Conservation (phyloP, 1,139 yeast genomes). For the Candida sp. region DNA sequence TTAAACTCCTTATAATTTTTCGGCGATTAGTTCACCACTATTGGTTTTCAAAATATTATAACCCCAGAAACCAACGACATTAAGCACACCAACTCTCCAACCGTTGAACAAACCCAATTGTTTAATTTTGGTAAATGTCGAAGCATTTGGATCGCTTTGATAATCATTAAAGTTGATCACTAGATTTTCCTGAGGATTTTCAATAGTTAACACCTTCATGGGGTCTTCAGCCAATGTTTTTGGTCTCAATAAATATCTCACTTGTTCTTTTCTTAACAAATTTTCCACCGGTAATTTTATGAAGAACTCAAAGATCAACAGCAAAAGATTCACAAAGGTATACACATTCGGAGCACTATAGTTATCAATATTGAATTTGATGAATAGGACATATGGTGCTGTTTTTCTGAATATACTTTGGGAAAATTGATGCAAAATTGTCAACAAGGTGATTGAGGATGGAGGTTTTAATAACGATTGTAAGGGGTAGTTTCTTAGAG, state of each 20-base stretch:
- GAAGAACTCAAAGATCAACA: slow-evolving; percentile 64
- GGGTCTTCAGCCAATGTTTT: slow-evolving; percentile 28
- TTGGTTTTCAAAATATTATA: slow-evolving; percentile 59
- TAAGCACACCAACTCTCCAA: slow-evolving; percentile 84
- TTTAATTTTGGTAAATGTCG: slow-evolving; percentile 12
- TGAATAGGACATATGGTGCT: slow-evolving; percentile 71
- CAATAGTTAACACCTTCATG: slow-evolving; percentile 34
- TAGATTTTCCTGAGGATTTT: slow-evolving; percentile 41
- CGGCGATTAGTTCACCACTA: slow-evolving; percentile 42
- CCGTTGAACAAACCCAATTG: slow-evolving; percentile 69
- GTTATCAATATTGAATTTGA: slow-evolving; percentile 65
- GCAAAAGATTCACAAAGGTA: slow-evolving; percentile 48
- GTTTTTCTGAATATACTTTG: slow-evolving; percentile 62
- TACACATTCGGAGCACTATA: slow-evolving; percentile 62
- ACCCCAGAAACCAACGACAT: slow-evolving; percentile 84
- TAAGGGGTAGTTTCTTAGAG: slow-evolving; percentile 32
- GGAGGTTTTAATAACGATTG: slow-evolving; percentile 55
- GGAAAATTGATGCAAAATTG: slow-evolving; percentile 60
- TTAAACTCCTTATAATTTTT: slow-evolving; percentile 26
- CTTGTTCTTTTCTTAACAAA: slow-evolving; percentile 78
- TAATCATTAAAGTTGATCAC: slow-evolving; percentile 41
- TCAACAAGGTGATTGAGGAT: slow-evolving; percentile 45
- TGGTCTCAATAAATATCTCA: slow-evolving; percentile 53
- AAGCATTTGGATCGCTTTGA: neutral
- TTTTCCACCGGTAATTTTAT: slow-evolving; percentile 88